These are phyloP conservation scores for Pelargonium citronellum DNA, from an alignment of 441 rosid species.

Conservation along the genomic window DNA sequence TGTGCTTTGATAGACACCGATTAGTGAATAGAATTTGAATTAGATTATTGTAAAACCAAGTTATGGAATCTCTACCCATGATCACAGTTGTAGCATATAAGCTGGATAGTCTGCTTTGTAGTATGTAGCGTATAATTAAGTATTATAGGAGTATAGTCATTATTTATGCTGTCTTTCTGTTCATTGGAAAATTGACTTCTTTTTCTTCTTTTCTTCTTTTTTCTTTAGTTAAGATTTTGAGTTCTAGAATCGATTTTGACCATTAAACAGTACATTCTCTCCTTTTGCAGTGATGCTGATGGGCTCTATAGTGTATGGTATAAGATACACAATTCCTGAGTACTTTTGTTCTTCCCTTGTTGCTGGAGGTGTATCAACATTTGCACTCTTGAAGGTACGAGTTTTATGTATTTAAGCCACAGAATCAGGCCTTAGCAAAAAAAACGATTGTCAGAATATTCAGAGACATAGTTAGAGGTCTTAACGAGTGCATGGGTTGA, in stretches of 20 bases:
- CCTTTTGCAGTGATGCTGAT: slow-evolving; percentile 75
- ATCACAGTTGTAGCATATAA: background rate
- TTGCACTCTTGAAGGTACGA: slow-evolving; percentile 79
- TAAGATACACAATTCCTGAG: slow-evolving; percentile 69
- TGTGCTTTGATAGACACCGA: too few relatives aligned
- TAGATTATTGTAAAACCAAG: too few relatives aligned
- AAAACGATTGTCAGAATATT: background rate
- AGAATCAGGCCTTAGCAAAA: background rate
- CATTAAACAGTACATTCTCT: slow-evolving; percentile 4
- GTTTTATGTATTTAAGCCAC: background rate
- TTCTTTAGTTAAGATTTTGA: slow-evolving; percentile 3
- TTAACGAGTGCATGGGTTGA: background rate
- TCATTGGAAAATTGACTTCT: background rate
- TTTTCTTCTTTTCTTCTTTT: too few relatives aligned
- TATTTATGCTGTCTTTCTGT: background rate
- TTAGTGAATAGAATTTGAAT: too few relatives aligned
- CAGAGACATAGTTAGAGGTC: background rate
- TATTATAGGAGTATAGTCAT: too few relatives aligned
- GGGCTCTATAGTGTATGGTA: slow-evolving; percentile 83
- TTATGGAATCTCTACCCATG: too few relatives aligned
- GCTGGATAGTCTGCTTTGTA: background rate
- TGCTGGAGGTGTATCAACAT: slow-evolving; percentile 85
- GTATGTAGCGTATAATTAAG: too few relatives aligned
- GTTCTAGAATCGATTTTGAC: background rate
- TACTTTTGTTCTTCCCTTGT: slow-evolving; percentile 77